Evolutionary conservation across 179 eudicot species (phyloP), one percentile per base, ranked within the genome.

Genomic region (Corrigiola litoralis): DNA sequence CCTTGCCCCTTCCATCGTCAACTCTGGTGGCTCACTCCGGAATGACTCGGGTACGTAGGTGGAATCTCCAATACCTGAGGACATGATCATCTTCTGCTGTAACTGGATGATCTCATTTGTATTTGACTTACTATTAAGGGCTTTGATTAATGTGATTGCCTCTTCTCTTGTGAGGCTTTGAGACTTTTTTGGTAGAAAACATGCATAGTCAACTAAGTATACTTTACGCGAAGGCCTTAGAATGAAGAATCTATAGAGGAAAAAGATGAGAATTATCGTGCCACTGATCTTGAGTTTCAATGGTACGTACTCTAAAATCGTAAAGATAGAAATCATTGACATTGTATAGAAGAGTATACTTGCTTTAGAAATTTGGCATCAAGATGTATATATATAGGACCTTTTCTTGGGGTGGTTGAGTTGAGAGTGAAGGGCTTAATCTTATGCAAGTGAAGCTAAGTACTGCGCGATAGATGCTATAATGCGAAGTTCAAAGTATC

Each of bases 1-100:
- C 16, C 65, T 61, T 3, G 69, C 77, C 6, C 31, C 70, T 44
- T 57, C 71, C n/a, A 73, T 6, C 13, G 51, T 51, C 1, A 49
- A 23, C 28, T 68, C 36, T 0, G 38, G 42, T 6, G 72, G 59
- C 8, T 17, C 18, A 46, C 41, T 61, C 5, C 51, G 12, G 16
- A 40, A 29, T 14, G 66, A n/a, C 40, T 69, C 67, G 0, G 67
- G 34, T 46, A 1, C n/a, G 18, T 51, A 50, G 12, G 73, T 69
- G 3, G 38, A 4, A 17, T 61, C 67, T 4, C 67, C 73, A 4
- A 69, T 50, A 8, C 67, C 73, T 0, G 34, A 50, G 0, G 45
- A 14, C 45, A 27, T 29, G 2, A 23, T 14, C 23, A 11, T 18
- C 34, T 61, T 61, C 18, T 11, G 3, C 9, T 40, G 58, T 32